phyloP scores from a whole-genome alignment of 2,329 filamentous ascomycete genomes.

The Sarocladium strictum region DNA sequence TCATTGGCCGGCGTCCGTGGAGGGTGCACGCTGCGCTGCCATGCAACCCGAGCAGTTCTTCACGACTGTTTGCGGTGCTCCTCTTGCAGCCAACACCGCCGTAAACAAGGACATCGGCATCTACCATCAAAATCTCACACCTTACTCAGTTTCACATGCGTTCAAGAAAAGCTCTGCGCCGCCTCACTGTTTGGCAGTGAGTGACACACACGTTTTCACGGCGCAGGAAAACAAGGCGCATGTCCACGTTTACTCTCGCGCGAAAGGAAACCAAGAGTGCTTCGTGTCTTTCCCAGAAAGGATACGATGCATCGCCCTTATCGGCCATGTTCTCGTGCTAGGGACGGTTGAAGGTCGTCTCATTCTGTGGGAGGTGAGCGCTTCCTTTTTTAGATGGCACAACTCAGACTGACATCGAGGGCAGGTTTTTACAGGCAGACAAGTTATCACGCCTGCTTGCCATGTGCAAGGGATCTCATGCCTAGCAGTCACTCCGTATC shows the following conservation, averaged over 20 bases:
- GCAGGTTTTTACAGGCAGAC: constrained; percentile 68
- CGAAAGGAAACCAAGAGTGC: constrained; percentile 81
- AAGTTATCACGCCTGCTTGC: constrained; percentile 67
- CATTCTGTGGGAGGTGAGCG: constrained; percentile 82
- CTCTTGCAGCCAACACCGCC: constrained; percentile 54
- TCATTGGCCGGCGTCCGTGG: not conserved
- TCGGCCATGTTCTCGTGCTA: constrained; percentile 66
- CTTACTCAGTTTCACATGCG: constrained; percentile 65
- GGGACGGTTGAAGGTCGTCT: constrained; percentile 82
- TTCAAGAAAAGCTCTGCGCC: constrained; percentile 92
- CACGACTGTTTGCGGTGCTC: constrained; percentile 51
- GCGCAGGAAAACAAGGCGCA: constrained; percentile 89
- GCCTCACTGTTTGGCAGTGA: constrained; percentile 73
- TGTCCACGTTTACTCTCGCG: constrained; percentile 83
- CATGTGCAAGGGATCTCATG: constrained; percentile 78
- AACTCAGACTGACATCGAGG: constrained; percentile 16
- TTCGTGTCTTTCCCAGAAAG: constrained; percentile 82
- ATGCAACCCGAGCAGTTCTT: constrained; percentile 59
- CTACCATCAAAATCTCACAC: constrained; percentile 77
- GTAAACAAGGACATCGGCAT: constrained; percentile 77
- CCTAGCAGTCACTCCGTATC: constrained; percentile 64
- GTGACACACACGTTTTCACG: constrained; percentile 77
- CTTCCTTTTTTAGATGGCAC: not conserved
- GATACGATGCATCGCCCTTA: constrained; percentile 71
- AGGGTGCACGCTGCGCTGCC: constrained; percentile 9